phyloP scores from a whole-genome alignment of 768 basidiomycete genomes.

The Podaxis sp. region DNA sequence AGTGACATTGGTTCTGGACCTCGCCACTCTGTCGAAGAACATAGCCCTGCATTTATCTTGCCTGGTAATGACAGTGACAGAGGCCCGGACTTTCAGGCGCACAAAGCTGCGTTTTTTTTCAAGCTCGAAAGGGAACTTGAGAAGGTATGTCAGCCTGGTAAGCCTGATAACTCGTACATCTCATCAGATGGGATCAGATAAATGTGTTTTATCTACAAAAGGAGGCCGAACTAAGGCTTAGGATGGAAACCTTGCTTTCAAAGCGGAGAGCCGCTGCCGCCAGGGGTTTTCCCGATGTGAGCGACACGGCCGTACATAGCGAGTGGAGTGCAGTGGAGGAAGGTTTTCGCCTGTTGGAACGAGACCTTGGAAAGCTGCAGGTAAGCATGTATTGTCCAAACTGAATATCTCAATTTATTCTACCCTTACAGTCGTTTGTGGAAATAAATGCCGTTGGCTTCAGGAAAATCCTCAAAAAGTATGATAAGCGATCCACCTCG shows the following conservation, averaged over 20 bases:
- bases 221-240: constrained; percentile 88
- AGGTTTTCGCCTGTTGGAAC: constrained; percentile 89
- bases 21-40: constrained; percentile 20
- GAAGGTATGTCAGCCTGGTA: constrained; percentile 55
- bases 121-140: constrained; percentile 96
- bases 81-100: constrained; percentile 85
- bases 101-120: constrained; percentile 98
- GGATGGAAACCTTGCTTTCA: constrained; percentile 89
- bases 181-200: constrained; percentile 52
- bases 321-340: constrained; percentile 98
- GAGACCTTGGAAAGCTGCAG: constrained; percentile 94
- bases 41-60: constrained; percentile 51
- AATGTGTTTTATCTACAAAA: constrained; percentile 97
- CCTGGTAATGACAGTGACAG: constrained; percentile 66
- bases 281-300: constrained; percentile 65
- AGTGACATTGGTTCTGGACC: constrained; percentile 33
- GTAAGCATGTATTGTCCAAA: constrained; percentile 33
- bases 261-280: constrained; percentile 84
- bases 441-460: constrained; percentile 97
- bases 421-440: constrained; percentile 74
- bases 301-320: constrained; percentile 63
- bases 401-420: not conserved
- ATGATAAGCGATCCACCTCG: constrained; percentile 94
- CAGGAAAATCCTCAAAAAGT: constrained; percentile 96
- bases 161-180: constrained; percentile 5